Base-by-base conservation (phyloP, 106 monocot genomes). In the Dendrobium chrysotoxum region DNA sequence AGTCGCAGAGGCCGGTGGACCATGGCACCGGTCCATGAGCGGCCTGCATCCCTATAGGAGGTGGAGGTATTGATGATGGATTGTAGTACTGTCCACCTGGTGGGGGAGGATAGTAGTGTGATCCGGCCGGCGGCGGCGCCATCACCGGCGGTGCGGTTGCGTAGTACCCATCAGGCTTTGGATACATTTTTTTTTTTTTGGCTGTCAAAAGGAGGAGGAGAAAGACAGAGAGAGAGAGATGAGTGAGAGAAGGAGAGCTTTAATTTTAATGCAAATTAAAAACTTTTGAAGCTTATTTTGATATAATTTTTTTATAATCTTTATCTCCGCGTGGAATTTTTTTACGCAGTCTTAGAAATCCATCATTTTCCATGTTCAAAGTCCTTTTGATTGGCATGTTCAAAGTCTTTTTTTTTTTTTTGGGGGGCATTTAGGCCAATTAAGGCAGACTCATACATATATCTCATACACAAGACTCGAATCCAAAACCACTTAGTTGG, bases 1-100 rank as follows among this genome's bases (percentile, higher is more conserved):
- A 87, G 26, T 53, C 71, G 30, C 84, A 89, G n/a, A 89, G 86
- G 26, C 86, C 89, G 41, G 86, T 79, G 18, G 86, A 82, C 86
- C 86, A 86, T 13, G 40, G 40, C 10, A 15, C 73, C 4, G 57
- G 20, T 13, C 23, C 28, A 4, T 30, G 77, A 55, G 80, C 35
- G 35, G 35, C 23, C 1, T 41, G 75, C 35, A 44, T 54, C 18
- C 53, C 28, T 18, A 54, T 26, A 30, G 50, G 47, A 18, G 77
- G 77, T 28, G 77, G 54, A 13, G 53, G 16, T 2, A 53, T 53
- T 1, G 28, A 21, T 2, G 75, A 40, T 18, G 15, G 20, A 7
- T 1, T 6, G 9, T 44, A 7, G 44, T 44, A 44, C 44, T 6
- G 44, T 44, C 44, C 44, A 7, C 44, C 44, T 44, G 44, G 75